Base-by-base conservation (phyloP, 2,329 filamentous ascomycete genomes). In the Colletotrichum filicis region DNA sequence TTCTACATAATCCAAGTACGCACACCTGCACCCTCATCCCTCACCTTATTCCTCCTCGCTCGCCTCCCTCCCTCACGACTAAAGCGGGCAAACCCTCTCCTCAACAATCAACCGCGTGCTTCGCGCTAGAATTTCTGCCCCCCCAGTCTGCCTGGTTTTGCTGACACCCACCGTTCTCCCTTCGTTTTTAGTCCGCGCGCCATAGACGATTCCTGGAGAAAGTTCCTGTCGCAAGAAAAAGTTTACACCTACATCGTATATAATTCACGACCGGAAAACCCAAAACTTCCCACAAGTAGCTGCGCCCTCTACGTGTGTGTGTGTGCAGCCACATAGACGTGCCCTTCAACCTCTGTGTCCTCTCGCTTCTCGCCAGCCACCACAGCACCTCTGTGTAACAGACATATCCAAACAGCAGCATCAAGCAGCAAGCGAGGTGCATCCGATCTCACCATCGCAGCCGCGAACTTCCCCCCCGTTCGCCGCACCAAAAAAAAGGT, bases 161-260 rank as follows among this genome's bases (percentile, higher is more conserved):
- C 70, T 73, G 70, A 70, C 70, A 60, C 66, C 52, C 49, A n/a
- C 53, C 46, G 55, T 65, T 57, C 61, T 73, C 56, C 60, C 60
- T 65, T 73, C 66, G 30, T 61, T 73, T 62, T 46, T 65, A 73
- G 70, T 32, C 60, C 53, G 70, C 70, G 42, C 42, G 70, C 70
- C 60, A 70, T 73, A 73, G 60, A 73, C 32, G 53, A 73, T 73
- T 73, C 70, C 70, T 70, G 70, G 70, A 70, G 70, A 73, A 73
- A 52, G 59, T 65, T 61, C 58, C 61, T 70, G 66, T 70, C 60
- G 70, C 70, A 65, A 64, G 63, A 69, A 60, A 69, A 55, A 65
- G 66, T 73, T 73, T 52, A 70, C 66, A 65, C 66, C 26, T 61
- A 73, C 66, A 16, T 61, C 60, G 70, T 73, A 73, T 73, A 73